A percentile compares a stretch with the other conserved stretches of the same genome.
phyloP scores from a whole-genome alignment of 768 basidiomycete genomes.

The Cytidiella melzeri region DNA sequence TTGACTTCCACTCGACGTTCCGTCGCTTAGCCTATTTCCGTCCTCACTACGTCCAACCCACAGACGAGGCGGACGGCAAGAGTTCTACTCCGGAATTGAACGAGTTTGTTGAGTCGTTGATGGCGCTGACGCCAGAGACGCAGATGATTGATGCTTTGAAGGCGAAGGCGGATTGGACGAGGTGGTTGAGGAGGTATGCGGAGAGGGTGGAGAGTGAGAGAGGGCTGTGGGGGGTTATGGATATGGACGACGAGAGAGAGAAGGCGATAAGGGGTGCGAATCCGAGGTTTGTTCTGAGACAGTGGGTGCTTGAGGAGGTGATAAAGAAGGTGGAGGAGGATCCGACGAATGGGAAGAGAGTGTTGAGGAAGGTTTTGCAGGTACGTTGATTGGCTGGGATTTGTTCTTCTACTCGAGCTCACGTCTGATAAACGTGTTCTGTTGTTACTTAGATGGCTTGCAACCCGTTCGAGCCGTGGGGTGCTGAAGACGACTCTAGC shows the following conservation, averaged over 20 bases:
- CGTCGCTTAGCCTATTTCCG: conserved; percentile 63
- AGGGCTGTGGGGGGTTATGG: conserved; percentile 37
- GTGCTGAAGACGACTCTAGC: conserved; percentile 54
- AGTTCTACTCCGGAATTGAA: conserved; percentile 30
- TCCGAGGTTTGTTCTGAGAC: conserved; percentile 87
- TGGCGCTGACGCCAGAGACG: conserved; percentile 43
- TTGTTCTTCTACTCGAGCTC: neutral
- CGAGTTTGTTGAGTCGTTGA: conserved; percentile 37
- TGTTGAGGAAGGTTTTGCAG: conserved; percentile 77
- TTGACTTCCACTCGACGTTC: conserved; percentile 92
- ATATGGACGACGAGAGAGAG: conserved; percentile 39
- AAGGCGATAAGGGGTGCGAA: conserved; percentile 56
- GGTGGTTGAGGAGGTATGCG: conserved; percentile 63
- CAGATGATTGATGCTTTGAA: conserved; percentile 35
- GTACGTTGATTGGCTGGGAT: conserved; percentile 35
- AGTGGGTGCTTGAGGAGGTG: conserved; percentile 95
- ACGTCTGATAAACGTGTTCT: neutral
- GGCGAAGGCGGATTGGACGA: conserved; percentile 47
- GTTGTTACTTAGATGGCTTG: conserved; percentile 63
- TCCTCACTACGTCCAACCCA: conserved; percentile 24
- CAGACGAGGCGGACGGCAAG: conserved; percentile 2
- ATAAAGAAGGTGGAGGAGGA: conserved; percentile 73
- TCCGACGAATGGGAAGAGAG: conserved; percentile 50
- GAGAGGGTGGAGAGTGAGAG: conserved; percentile 49
- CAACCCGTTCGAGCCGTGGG: conserved; percentile 83